phyloP scores from a whole-genome alignment of 2,329 filamentous ascomycete genomes.

The Penicillium sp. region DNA sequence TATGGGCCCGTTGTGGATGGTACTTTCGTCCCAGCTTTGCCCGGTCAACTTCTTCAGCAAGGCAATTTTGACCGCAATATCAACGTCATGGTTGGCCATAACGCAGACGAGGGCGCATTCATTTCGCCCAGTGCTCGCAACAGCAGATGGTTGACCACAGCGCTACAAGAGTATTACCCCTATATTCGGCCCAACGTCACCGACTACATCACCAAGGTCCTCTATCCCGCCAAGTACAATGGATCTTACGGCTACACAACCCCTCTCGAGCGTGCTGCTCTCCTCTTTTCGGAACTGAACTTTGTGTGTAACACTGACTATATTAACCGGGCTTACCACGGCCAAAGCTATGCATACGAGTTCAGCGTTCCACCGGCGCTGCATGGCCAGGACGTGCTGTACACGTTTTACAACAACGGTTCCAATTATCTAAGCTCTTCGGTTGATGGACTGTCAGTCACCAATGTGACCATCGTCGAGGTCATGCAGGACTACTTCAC shows the following conservation, averaged over 20 bases:
- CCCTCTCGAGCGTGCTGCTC: slow-evolving; percentile 40
- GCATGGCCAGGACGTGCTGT: slow-evolving; percentile 50
- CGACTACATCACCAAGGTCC: slow-evolving; percentile 43
- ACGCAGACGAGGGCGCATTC: slow-evolving; percentile 43
- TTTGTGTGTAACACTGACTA: slow-evolving; percentile 53
- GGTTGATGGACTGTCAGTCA: slow-evolving; percentile 30
- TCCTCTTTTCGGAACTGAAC: slow-evolving; percentile 42
- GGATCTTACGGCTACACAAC: slow-evolving; percentile 46
- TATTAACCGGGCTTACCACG: slow-evolving; percentile 47
- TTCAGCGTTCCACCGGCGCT: slow-evolving; percentile 51
- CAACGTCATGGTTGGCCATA: slow-evolving; percentile 45
- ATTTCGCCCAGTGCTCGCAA: slow-evolving; percentile 32
- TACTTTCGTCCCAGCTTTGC: slow-evolving; percentile 45
- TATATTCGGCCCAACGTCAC: slow-evolving; percentile 25
- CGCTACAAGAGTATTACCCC: slow-evolving; percentile 23
- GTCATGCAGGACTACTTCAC: slow-evolving; percentile 38
- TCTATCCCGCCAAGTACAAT: slow-evolving; percentile 51
- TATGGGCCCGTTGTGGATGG: slow-evolving; percentile 49
- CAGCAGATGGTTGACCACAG: slow-evolving; percentile 18
- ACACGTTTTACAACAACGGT: slow-evolving; percentile 48
- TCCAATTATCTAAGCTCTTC: slow-evolving; percentile 21
- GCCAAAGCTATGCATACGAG: slow-evolving; percentile 50
- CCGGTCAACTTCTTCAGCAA: slow-evolving; percentile 43
- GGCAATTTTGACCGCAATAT: slow-evolving; percentile 45
- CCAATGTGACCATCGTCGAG: slow-evolving; percentile 29